These are phyloP conservation scores for Aspergillus neotritici DNA, from an alignment of 2,329 filamentous ascomycete genomes.

Conservation along the genomic window DNA sequence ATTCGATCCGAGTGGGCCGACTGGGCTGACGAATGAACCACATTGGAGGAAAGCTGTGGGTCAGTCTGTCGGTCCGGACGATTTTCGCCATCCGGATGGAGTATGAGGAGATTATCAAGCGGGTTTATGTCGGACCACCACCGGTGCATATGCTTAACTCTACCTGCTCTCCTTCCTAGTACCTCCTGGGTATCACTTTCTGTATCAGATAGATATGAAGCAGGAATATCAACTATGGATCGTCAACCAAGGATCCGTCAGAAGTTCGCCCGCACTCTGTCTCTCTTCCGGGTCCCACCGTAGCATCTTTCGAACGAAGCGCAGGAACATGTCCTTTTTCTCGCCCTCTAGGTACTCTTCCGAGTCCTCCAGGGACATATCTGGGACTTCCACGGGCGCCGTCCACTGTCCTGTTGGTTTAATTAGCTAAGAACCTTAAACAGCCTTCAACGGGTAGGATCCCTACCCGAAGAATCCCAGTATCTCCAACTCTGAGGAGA, in stretches of 20 bases:
- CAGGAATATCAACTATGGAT: too few species aligned
- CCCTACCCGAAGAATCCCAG: conserved; percentile 10
- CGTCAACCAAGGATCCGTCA: conserved; percentile 25
- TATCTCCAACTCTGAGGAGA: conserved; percentile 7
- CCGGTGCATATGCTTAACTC: too few species aligned
- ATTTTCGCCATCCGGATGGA: not conserved
- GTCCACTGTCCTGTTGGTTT: conserved; percentile 9
- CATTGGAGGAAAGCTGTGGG: conserved; percentile 1
- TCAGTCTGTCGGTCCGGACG: not conserved
- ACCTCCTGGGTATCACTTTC: too few species aligned
- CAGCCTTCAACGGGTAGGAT: not conserved
- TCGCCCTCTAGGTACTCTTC: conserved; percentile 22
- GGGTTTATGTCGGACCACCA: not conserved
- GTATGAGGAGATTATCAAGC: not conserved
- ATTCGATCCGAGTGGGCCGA: conserved; percentile 3
- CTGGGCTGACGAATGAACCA: not conserved
- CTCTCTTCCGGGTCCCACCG: conserved; percentile 21
- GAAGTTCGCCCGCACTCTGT: conserved; percentile 16
- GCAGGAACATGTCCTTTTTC: conserved; percentile 21
- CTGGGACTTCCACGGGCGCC: conserved; percentile 2
- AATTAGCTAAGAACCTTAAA: not conserved
- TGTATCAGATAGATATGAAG: conserved; percentile 2
- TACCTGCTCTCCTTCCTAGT: too few species aligned
- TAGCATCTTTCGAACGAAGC: conserved; percentile 27
- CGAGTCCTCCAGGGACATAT: conserved; percentile 17